Conservation (phyloP, 1,284 basidiomycete genomes). For the Apiotrichum akiyoshidainum region DNA sequence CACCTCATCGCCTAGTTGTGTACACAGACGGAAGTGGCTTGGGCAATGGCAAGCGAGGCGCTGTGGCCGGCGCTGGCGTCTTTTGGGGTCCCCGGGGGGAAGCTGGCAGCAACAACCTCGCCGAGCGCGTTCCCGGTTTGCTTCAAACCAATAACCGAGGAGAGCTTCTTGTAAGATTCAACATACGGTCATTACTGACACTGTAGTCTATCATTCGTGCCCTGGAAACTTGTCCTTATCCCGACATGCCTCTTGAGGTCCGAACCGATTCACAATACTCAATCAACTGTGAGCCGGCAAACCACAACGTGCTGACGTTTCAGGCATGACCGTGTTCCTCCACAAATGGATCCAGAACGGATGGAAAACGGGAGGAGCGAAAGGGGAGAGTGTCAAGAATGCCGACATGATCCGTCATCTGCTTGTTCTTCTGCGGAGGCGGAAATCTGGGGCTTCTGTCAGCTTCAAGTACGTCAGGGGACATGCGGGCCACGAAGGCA, state of each 20-base stretch:
- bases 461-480: conserved; percentile 47
- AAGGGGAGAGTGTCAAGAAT: conserved; percentile 39
- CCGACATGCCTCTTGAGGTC: conserved; percentile 48
- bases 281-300: conserved; percentile 39
- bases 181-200: too few relatives aligned
- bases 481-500: conserved; percentile 45
- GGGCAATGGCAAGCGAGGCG: conserved; percentile 42
- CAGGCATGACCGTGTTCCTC: conserved; percentile 48
- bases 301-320: conserved; percentile 2
- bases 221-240: conserved; percentile 46
- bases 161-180: conserved; percentile 43
- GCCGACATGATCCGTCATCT: conserved; percentile 50
- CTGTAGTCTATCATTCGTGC: conserved; percentile 49
- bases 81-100: conserved; percentile 42
- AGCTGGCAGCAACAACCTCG: conserved; percentile 38
- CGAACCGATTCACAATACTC: conserved; percentile 51
- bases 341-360: conserved; percentile 45
- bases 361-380: conserved; percentile 28
- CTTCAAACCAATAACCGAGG: conserved; percentile 52
- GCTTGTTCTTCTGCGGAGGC: conserved; percentile 39
- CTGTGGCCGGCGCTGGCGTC: conserved; percentile 48
- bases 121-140: conserved; percentile 45
- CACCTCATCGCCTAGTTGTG: conserved; percentile 38
- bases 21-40: conserved; percentile 48
- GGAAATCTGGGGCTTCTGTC: conserved; percentile 25